Base-by-base conservation (phyloP, 306 rosid genomes). In the Begonia peltatifolia region DNA sequence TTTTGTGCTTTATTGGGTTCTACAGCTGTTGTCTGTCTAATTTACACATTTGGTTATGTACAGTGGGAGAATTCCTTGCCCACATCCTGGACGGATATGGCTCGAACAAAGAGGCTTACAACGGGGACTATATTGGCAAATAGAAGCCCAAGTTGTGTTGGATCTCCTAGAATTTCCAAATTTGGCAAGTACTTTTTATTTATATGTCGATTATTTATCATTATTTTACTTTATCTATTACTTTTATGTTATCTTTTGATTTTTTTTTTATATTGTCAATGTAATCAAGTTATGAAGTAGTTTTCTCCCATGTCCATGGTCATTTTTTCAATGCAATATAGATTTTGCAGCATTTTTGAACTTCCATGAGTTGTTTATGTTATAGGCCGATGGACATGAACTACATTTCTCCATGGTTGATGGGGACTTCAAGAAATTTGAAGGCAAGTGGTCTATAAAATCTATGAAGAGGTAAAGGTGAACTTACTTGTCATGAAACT, bases 91-190 rank as follows among this genome's bases (percentile, higher is more conserved):
- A 7, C 66, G 95, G 62, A 78, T 83, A 67, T 90, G 97, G 94
- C 57, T 89, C 63, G 97, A 89, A 59, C 97, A 89, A 72, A 85
- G 95, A 70, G 97, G 95, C 42, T 67, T 85, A 60, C 87, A 90
- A 66, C 77, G 94, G 71, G 94, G 92, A 22, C 61, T 90, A 72
- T 90, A 90, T 76, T 90, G 97, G 97, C 97, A 85, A 51, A 85
- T 90, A 25, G 97, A 90, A 83, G 97, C 97, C 55, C 87, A 94
- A 12, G 97, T 85, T 63, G 97, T 89, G 0, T 80, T 89, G 87
- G 95, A 89, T 66, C 97, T 82, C 78, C 94, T 66, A 63, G 92
- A 90, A 61, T 61, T 76, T 60, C 35, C 62, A 58, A 65, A 76
- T 72, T 74, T 84, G 47, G 94, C 85, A 74, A 78, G 81, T 35